A percentile compares a stretch with the other conserved stretches of the same genome.
Conservation (phyloP, 2,329 filamentous ascomycete species). For the Sordariomycetes sp. region DNA sequence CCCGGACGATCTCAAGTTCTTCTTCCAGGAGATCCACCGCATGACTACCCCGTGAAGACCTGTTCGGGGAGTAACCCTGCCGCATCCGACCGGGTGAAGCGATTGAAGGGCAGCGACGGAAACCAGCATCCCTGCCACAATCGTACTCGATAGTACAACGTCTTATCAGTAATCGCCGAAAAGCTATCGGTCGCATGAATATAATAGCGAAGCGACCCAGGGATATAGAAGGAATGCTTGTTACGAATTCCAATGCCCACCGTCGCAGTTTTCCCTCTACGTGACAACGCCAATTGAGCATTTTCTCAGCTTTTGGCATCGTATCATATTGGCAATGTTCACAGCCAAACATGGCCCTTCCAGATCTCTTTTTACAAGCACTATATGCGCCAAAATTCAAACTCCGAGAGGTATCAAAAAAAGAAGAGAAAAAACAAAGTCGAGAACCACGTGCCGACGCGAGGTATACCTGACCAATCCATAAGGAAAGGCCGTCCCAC, state of each 20-base stretch:
- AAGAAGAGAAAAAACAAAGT: neutral
- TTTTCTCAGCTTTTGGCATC: neutral
- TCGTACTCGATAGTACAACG: neutral
- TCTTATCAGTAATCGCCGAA: neutral
- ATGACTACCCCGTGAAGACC: constrained; percentile 22
- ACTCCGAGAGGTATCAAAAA: neutral
- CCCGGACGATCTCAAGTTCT: constrained; percentile 85
- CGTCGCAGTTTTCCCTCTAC: neutral
- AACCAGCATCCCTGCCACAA: neutral
- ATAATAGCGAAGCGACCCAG: neutral
- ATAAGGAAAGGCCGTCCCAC: neutral
- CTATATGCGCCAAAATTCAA: neutral
- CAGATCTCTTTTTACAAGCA: neutral
- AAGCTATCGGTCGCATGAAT: neutral
- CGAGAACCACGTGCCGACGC: neutral
- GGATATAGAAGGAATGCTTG: neutral
- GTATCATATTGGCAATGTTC: neutral
- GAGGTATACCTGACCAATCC: neutral
- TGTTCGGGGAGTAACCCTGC: too few species aligned
- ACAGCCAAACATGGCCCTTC: neutral
- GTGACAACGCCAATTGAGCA: neutral
- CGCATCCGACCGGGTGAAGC: neutral
- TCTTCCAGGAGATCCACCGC: constrained; percentile 82
- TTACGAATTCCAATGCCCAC: neutral
- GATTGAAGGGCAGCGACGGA: neutral